phyloP scores from a whole-genome alignment of 2,329 filamentous ascomycete genomes.

The Blumeria hordei region DNA sequence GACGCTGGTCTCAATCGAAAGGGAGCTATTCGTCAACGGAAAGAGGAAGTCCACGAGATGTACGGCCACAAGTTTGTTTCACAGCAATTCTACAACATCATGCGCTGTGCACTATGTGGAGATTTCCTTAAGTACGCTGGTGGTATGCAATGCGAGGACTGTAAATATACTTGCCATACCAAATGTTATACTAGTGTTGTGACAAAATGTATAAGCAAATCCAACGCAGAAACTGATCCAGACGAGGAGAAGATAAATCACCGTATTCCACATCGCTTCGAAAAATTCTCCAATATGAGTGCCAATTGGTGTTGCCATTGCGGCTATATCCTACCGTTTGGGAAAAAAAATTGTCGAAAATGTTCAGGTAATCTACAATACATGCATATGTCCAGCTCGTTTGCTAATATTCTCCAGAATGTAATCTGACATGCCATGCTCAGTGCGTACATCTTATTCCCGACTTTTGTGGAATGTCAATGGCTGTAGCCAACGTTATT shows the following conservation, averaged over 20 bases:
- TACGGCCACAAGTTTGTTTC: slow-evolving; percentile 98
- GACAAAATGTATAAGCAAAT: slow-evolving; percentile 98
- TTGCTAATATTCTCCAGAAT: slow-evolving; percentile 36
- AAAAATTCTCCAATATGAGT: slow-evolving; percentile 89
- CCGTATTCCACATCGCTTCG: slow-evolving; percentile 90
- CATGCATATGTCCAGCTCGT: not conserved
- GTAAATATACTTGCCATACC: slow-evolving; percentile 97
- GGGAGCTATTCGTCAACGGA: slow-evolving; percentile 87
- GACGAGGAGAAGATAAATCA: slow-evolving; percentile 99
- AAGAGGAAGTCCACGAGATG: slow-evolving; percentile 96
- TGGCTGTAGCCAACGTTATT: slow-evolving; percentile 90
- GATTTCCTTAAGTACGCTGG: slow-evolving; percentile 97
- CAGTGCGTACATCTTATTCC: slow-evolving; percentile 86
- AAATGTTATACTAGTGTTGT: slow-evolving; percentile 94
- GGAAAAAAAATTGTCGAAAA: slow-evolving; percentile 82
- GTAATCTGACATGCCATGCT: slow-evolving; percentile 71
- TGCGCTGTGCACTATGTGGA: slow-evolving; percentile 93
- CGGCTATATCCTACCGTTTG: slow-evolving; percentile 83
- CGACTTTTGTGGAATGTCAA: slow-evolving; percentile 98
- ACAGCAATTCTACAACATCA: slow-evolving; percentile 99
- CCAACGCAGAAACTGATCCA: slow-evolving; percentile 91
- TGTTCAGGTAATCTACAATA: slow-evolving; percentile 42
- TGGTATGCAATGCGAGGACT: slow-evolving; percentile 97
- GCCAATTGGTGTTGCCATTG: slow-evolving; percentile 99
- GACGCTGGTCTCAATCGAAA: slow-evolving; percentile 84